Evolutionary conservation across 495 filamentous ascomycete species (phyloP), one percentile per base, ranked within the genome.

Genomic region (Aspergillus olivimuriae): DNA sequence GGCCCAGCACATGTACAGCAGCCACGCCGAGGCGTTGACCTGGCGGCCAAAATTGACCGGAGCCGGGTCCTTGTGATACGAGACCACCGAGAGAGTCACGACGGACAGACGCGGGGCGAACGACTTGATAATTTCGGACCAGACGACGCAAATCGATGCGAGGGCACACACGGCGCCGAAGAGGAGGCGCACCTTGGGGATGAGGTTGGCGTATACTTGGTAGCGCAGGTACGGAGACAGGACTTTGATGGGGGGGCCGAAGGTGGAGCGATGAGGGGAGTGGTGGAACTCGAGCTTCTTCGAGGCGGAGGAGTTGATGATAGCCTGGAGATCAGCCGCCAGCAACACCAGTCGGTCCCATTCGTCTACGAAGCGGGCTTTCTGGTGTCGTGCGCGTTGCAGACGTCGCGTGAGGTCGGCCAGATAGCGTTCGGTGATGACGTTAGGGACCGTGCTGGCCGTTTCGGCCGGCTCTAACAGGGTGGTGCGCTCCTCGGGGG

Each of bases 351-450:
- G 58, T 9, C 74, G 74, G 59, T 88, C 84, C 92, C 92, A 98
- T 50, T 90, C 86, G 55, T 82, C 81, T 12, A 85, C 61, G 53
- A 89, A 97, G 9, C 92, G 76, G 16, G 83, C 73, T 35, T 88
- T 86, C 44, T 83, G 83, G 59, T 98, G 88, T 21, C 85, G 77
- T 19, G 89, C 87, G 24, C 87, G 78, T 34, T 82, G 79, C 3
- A 96, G 70, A 46, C 84, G 82, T 39, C 88, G 70, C 0, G 90
- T 94, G 20, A 96, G 65, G 37, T 94, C 88, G 40, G 92, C 92
- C 44, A 98, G 68, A 60, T 94, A 97, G 46, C 87, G 81, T 59
- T 92, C 89, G 3, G 92, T 97, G 36, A 98, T 87, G 16, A 97
- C 82, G 12, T 83, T 79, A 2, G 91, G 92, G 55, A 69, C 62